These are phyloP conservation scores for Cytospora piceicola DNA, from an alignment of 2,329 filamentous ascomycete genomes.

Conservation along the genomic window DNA sequence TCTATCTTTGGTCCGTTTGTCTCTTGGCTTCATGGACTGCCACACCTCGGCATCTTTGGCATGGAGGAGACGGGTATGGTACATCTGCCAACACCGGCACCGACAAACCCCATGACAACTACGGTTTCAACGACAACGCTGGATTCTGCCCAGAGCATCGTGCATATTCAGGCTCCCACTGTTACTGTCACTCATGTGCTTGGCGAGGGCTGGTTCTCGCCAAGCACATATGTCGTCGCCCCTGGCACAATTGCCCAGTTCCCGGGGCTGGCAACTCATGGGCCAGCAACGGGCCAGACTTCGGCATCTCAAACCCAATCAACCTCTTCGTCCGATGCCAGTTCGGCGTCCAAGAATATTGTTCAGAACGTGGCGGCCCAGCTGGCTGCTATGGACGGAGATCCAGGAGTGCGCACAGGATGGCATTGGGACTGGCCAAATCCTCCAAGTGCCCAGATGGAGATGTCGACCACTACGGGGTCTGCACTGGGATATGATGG, in stretches of 20 bases:
- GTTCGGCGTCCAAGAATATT: conserved; percentile 12
- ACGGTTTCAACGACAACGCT: conserved; percentile 10
- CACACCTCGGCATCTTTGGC: conserved; percentile 19
- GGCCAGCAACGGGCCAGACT: background rate
- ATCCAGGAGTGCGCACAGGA: conserved; percentile 6
- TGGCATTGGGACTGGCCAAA: conserved; percentile 10
- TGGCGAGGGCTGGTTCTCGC: conserved; percentile 29
- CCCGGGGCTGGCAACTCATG: conserved; percentile 7
- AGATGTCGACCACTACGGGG: conserved; percentile 3
- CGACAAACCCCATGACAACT: conserved; percentile 1
- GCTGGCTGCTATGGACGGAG: conserved; percentile 16
- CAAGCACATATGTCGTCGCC: conserved; percentile 26
- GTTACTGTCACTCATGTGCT: conserved; percentile 30
- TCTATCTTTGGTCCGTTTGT: conserved; percentile 21
- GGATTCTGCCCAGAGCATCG: conserved; percentile 1
- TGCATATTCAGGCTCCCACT: conserved; percentile 18
- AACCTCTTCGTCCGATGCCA: background rate
- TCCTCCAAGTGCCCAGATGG: background rate
- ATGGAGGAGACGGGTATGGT: conserved; percentile 24
- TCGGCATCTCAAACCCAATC: background rate
- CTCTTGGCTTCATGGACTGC: conserved; percentile 26
- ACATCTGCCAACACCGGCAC: conserved; percentile 14
- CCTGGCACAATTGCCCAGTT: conserved; percentile 11
- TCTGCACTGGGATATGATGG: conserved; percentile 15
- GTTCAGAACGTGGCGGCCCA: conserved; percentile 19